Conservation (phyloP, 441 rosid genomes). For the Bocquillonia castaneifolia region DNA sequence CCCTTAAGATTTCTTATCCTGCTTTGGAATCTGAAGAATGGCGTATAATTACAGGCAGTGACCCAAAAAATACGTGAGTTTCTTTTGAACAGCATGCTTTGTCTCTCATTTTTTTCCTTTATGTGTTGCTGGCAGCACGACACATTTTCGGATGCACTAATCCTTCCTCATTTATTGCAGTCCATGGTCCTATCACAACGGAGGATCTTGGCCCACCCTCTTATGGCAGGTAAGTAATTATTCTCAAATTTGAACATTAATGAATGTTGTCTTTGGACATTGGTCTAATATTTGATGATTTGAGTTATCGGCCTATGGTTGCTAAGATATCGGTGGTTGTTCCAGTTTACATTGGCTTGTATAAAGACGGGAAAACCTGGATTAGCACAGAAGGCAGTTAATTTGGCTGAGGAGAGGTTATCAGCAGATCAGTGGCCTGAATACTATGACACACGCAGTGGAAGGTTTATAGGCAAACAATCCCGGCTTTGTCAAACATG, state of each 20-base stretch:
- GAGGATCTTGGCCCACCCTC: conserved; percentile 95
- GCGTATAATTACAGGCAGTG: conserved; percentile 86
- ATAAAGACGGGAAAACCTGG: conserved; percentile 45
- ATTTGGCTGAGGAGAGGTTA: conserved; percentile 38
- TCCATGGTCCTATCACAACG: conserved; percentile 97
- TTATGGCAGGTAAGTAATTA: conserved; percentile 41
- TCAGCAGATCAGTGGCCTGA: conserved; percentile 50
- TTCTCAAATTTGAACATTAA: neutral
- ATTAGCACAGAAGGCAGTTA: conserved; percentile 41
- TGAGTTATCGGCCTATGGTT: neutral
- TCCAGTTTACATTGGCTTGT: conserved; percentile 50
- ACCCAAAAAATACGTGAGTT: conserved; percentile 89
- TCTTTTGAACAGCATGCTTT: neutral
- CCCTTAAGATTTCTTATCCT: conserved; percentile 84
- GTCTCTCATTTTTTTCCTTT: neutral
- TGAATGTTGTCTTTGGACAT: neutral
- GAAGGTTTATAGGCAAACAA: conserved; percentile 49
- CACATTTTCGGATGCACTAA: neutral
- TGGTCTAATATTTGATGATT: neutral
- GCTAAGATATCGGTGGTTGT: conserved; percentile 5
- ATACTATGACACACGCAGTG: conserved; percentile 45
- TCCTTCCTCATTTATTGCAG: conserved; percentile 34
- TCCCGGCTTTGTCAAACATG: conserved; percentile 45
- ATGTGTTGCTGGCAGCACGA: neutral
- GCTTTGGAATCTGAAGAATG: conserved; percentile 80